Percentiles rank a stretch among this genome's conserved stretches.
These are phyloP conservation scores for Suhomyces taliae DNA, from an alignment of 1,139 yeast genomes.

Conservation along the genomic window DNA sequence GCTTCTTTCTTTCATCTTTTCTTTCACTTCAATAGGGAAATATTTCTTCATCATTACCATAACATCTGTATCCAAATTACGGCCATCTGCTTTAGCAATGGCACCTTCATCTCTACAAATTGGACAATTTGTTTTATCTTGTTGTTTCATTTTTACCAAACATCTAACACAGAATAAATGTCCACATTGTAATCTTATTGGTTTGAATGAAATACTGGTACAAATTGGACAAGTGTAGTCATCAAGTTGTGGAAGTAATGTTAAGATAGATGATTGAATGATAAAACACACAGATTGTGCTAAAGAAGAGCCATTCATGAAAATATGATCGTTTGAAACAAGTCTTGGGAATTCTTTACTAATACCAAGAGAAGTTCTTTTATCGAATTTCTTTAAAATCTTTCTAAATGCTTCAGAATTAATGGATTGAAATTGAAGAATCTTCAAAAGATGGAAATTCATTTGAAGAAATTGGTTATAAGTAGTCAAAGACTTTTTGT, in stretches of 20 bases:
- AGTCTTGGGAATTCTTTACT: constrained; percentile 47
- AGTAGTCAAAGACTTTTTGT: constrained; percentile 47
- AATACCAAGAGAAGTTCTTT: constrained; percentile 61
- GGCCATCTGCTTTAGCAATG: constrained; percentile 56
- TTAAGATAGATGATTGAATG: constrained; percentile 54
- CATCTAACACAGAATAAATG: constrained; percentile 75
- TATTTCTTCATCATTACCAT: constrained; percentile 55
- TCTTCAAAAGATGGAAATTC: constrained; percentile 56
- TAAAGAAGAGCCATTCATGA: constrained; percentile 48
- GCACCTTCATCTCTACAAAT: constrained; percentile 57
- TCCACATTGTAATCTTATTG: constrained; percentile 60
- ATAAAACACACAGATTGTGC: constrained; percentile 57
- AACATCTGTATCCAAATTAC: constrained; percentile 56
- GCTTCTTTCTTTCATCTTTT: constrained; percentile 59
- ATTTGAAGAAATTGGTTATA: constrained; percentile 52
- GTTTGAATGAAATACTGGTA: constrained; percentile 67
- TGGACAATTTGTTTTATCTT: constrained; percentile 61
- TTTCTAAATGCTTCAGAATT: constrained; percentile 65
- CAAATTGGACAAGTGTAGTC: constrained; percentile 77
- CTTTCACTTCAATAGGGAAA: constrained; percentile 68
- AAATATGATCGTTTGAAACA: constrained; percentile 46
- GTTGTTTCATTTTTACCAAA: constrained; percentile 62
- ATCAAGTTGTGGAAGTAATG: constrained; percentile 68
- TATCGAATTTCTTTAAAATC: constrained; percentile 73
- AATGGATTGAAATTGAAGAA: constrained; percentile 60